Conservation (phyloP, 2,329 filamentous ascomycete genomes). For the Calycina marina region DNA sequence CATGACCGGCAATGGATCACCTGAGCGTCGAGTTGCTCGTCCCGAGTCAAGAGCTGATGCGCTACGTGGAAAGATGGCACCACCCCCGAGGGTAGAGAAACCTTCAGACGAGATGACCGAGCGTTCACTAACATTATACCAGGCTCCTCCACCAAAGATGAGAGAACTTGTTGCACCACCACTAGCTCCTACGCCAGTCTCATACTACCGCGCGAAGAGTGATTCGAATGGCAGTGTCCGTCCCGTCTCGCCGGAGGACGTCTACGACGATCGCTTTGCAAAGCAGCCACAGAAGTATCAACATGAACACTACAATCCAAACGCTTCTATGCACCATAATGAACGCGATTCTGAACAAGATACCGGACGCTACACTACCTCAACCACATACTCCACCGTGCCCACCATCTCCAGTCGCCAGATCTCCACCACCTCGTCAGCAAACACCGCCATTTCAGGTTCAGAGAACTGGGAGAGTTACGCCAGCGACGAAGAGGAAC, state of each 20-base stretch:
- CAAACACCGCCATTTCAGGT: slow-evolving; percentile 54
- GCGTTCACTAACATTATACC: not conserved
- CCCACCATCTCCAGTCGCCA: slow-evolving; percentile 43
- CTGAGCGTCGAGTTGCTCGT: slow-evolving; percentile 42
- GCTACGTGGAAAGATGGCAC: slow-evolving; percentile 30
- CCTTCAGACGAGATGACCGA: not conserved
- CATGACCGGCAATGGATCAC: slow-evolving; percentile 62
- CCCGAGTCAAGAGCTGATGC: slow-evolving; percentile 18
- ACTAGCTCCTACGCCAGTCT: slow-evolving; percentile 35
- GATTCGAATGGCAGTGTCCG: slow-evolving; percentile 39
- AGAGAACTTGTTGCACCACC: slow-evolving; percentile 55
- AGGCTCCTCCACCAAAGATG: slow-evolving; percentile 79
- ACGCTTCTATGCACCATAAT: slow-evolving; percentile 29
- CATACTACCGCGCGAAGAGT: slow-evolving; percentile 34
- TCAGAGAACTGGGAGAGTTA: slow-evolving; percentile 99
- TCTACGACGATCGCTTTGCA: slow-evolving; percentile 55
- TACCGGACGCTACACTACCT: slow-evolving; percentile 23
- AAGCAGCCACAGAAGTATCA: slow-evolving; percentile 23
- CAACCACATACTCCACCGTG: slow-evolving; percentile 13
- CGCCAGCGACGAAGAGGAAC: slow-evolving; percentile 68
- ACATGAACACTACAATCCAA: slow-evolving; percentile 26
- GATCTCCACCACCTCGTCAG: slow-evolving; percentile 54
- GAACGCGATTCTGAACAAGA: slow-evolving; percentile 26
- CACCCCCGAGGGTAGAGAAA: slow-evolving; percentile 30
- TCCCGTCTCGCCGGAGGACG: slow-evolving; percentile 61